Percentiles rank a stretch among this genome's conserved stretches.
Conservation (phyloP, 2,329 filamentous ascomycete species). For the Leptographium procerum region DNA sequence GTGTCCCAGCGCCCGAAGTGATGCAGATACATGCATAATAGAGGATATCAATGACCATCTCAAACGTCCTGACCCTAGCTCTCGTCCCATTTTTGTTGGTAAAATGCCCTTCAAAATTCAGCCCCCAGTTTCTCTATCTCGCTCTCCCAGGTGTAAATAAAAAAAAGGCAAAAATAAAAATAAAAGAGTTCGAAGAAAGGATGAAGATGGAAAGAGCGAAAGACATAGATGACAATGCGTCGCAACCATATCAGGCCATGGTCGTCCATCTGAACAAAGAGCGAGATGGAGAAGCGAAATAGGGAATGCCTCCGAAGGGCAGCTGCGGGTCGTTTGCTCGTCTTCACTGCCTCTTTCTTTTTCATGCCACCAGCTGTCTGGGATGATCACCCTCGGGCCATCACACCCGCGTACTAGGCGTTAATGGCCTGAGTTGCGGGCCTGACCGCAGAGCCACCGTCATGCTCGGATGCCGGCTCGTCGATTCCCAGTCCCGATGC, state of each 20-base stretch:
- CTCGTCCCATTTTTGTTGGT: background rate
- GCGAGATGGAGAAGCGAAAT: no score
- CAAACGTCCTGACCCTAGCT: background rate
- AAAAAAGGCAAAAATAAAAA: background rate
- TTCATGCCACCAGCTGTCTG: background rate
- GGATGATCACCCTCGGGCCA: background rate
- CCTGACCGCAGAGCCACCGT: background rate
- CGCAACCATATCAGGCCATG: background rate
- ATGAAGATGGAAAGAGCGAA: no score
- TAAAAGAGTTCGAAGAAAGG: background rate
- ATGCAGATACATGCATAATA: constrained; percentile 2
- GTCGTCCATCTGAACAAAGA: background rate
- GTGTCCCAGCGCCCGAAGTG: background rate
- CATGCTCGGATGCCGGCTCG: background rate
- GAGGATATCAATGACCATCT: background rate
- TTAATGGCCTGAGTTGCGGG: background rate
- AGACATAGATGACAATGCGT: background rate
- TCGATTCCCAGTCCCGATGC: background rate
- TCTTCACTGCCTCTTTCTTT: background rate
- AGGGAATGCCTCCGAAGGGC: background rate
- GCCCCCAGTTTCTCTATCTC: background rate
- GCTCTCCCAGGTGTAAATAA: background rate
- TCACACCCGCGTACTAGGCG: background rate
- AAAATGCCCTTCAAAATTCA: background rate
- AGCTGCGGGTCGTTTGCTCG: background rate